A percentile compares a stretch with the other conserved stretches of the same genome.
Evolutionary conservation across 345 rosid genomes (phyloP).

Genomic region (Brassica juncea): DNA sequence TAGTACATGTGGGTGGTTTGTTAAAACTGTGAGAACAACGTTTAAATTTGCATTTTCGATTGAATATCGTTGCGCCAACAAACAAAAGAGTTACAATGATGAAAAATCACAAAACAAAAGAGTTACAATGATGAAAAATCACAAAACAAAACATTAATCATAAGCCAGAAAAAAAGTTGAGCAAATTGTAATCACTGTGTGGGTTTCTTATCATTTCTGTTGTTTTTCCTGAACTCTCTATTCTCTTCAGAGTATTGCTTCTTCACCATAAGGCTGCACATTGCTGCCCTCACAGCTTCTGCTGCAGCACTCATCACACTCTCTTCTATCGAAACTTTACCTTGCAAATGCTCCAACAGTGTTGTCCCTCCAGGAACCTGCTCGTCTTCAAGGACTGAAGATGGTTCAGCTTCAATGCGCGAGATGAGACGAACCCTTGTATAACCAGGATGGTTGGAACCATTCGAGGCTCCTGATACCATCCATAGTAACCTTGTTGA

Average conservation of each 20-base stretch:
- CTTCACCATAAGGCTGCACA: slow-evolving; percentile 77
- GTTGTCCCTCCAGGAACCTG: slow-evolving; percentile 66
- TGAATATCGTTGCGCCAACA: background rate
- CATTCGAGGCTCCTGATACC: slow-evolving; percentile 75
- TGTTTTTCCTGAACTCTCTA: slow-evolving; percentile 82
- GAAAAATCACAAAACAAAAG: background rate
- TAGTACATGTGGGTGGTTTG: background rate
- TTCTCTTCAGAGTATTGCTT: slow-evolving; percentile 76
- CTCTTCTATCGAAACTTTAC: slow-evolving; percentile 56
- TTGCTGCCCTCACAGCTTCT: slow-evolving; percentile 73
- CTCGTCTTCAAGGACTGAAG: slow-evolving; percentile 45
- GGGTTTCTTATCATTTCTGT: slow-evolving; percentile 74
- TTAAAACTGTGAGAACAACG: background rate
- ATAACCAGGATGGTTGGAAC: slow-evolving; percentile 50
- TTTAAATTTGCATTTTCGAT: background rate
- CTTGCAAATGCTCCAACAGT: slow-evolving; percentile 67
- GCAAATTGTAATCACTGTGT: slow-evolving; percentile 39
- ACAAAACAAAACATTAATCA: background rate
- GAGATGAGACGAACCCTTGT: slow-evolving; percentile 56
- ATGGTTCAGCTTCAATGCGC: slow-evolving; percentile 40
- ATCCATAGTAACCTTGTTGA: slow-evolving; percentile 59
- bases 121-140: background rate
- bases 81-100: background rate
- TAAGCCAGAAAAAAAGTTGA: background rate
- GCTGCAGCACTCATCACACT: slow-evolving; percentile 66